These are phyloP conservation scores for Hericium rajendrae DNA, from an alignment of 768 basidiomycete species.

Conservation along the genomic window DNA sequence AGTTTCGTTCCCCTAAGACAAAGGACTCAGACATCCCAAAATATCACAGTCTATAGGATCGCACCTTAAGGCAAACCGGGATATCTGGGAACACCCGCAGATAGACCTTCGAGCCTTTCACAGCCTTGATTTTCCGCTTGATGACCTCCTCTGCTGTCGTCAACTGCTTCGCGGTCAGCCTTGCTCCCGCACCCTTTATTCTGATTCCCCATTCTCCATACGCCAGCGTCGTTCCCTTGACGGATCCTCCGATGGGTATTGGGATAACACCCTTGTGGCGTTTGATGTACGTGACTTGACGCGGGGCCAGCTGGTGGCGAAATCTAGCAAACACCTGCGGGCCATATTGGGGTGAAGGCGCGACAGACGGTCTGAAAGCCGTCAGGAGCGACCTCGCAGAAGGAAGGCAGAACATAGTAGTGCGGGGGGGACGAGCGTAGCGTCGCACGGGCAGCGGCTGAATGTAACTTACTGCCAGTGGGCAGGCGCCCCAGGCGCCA, in stretches of 20 bases:
- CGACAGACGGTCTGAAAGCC: background rate
- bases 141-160: conserved; percentile 80
- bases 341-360: background rate
- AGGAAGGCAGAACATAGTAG: background rate
- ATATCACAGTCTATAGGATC: conserved; percentile 12
- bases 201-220: conserved; percentile 90
- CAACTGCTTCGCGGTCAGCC: conserved; percentile 86
- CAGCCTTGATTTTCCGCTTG: conserved; percentile 77
- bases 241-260: conserved; percentile 82
- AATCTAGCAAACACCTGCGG: conserved; percentile 16
- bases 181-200: conserved; percentile 70
- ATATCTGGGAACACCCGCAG: conserved; percentile 93
- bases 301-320: conserved; percentile 63
- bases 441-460: no score
- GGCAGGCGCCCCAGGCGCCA: no score
- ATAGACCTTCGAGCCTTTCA: conserved; percentile 84
- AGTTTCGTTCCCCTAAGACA: conserved; percentile 81
- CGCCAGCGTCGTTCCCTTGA: conserved; percentile 85
- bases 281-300: conserved; percentile 73
- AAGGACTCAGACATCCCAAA: background rate
- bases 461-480: no score
- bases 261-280: conserved; percentile 87
- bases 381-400: background rate
- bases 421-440: background rate
- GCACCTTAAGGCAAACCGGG: conserved; percentile 92